Evolutionary conservation across 257 asterid species (phyloP).

Genomic region (Petrea volubilis): DNA sequence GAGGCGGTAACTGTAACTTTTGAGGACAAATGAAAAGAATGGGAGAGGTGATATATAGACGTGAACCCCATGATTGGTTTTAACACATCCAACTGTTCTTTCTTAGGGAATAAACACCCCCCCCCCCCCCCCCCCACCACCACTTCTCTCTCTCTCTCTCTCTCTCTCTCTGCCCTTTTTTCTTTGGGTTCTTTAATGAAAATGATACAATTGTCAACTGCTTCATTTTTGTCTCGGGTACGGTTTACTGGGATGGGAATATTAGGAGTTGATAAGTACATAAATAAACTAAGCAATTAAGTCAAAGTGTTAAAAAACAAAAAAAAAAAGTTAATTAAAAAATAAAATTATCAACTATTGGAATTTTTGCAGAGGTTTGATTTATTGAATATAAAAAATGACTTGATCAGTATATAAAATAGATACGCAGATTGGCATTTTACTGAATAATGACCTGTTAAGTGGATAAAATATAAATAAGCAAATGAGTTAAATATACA

Average conservation of each 20-base stretch:
- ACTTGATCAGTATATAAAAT: not conserved
- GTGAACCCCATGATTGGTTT: slow-evolving; percentile 58
- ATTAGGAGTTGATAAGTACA: slow-evolving; percentile 8
- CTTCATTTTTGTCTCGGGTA: slow-evolving; percentile 33
- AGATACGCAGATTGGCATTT: too few species aligned
- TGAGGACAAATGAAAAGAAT: slow-evolving; percentile 13
- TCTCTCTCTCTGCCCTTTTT: not conserved
- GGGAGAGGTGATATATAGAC: slow-evolving; percentile 46
- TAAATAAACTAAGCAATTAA: not conserved
- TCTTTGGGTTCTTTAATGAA: not conserved
- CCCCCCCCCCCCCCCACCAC: not conserved
- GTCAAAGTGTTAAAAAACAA: not conserved
- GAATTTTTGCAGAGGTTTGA: not conserved
- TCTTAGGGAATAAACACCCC: not conserved
- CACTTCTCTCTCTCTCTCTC: not conserved
- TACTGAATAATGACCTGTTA: not conserved
- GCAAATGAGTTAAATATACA: not conserved
- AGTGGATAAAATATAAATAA: not conserved
- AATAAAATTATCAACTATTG: not conserved
- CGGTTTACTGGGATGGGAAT: not conserved
- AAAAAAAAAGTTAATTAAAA: not conserved
- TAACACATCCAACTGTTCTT: slow-evolving; percentile 36
- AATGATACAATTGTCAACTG: not conserved
- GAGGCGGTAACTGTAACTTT: slow-evolving; percentile 15
- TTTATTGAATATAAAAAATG: not conserved